Evolutionary conservation across 2,329 filamentous ascomycete species (phyloP), one percentile per base, ranked within the genome.

Genomic region (Colletotrichum sp.): DNA sequence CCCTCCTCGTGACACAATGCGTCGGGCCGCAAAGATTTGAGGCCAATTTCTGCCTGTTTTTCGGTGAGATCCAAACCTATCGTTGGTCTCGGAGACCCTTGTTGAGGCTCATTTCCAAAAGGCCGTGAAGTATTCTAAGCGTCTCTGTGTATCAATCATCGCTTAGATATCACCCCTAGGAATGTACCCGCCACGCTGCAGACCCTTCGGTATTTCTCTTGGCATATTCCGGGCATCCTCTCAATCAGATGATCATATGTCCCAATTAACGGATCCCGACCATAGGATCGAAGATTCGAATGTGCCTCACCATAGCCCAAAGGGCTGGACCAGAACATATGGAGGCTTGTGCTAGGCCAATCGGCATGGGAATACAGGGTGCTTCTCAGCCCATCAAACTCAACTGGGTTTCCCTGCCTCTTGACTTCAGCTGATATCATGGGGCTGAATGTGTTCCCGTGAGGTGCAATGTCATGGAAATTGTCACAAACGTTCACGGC

Each of bases 21-120:
- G 8, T 59, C 39, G 39, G 39, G 55, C 12, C 18, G n/a, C 52
- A 3, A 21, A 15, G 2, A 8, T 57, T 64, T n/a, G 68, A 71
- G 68, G 59, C 21, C 24, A 59, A 64, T 64, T 71, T 64, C 57
- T 55, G 21, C 68, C 68, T 64, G 28, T 21, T 49, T 39, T 30
- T 66, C 69, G 69, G 69, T 71, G 69, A 59, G 30, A 12, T 7
- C n/a, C 2, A 21, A n/a, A 12, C 49, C 24, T 24, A 15, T 16
- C 44, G 39, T 26, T 71, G 60, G 60, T 15, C 8, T 28, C 21
- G 8, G 18, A 21, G 6, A 10, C 55, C 64, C 55, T 13, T 6
- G 18, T 30, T 71, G 68, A 57, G 60, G 68, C 10, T 55, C 30
- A 71, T 57, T 71, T 28, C 3, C 6, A 18, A 12, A 6, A 21